Percentiles rank a stretch among this genome's conserved stretches.
These are phyloP conservation scores for Cryphonectria naterciae DNA, from an alignment of 2,329 filamentous ascomycete genomes.

Conservation along the genomic window DNA sequence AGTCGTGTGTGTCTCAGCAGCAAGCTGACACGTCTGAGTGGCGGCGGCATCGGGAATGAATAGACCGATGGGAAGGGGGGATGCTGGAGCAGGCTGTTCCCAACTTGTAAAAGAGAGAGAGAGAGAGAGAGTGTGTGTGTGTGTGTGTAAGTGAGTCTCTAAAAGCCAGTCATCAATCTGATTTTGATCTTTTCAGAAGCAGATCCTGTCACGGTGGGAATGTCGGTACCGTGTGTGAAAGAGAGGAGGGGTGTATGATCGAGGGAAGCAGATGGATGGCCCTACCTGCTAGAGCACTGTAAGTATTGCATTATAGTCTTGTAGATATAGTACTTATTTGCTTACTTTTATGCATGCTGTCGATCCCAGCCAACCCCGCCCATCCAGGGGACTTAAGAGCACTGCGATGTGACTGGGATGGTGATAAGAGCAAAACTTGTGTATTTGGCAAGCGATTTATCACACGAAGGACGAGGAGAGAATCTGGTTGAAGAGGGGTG, in stretches of 20 bases:
- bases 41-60: background rate
- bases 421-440: background rate
- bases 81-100: background rate
- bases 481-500: background rate
- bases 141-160: too few relatives aligned
- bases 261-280: too few relatives aligned
- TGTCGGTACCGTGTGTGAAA: background rate
- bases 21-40: background rate
- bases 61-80: background rate
- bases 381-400: background rate
- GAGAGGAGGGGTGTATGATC: background rate
- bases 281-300: too few relatives aligned
- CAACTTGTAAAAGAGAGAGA: background rate
- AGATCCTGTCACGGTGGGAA: background rate
- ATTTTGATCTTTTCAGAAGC: background rate
- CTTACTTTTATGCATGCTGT: background rate
- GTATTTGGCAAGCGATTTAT: background rate
- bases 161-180: background rate
- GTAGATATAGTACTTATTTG: background rate
- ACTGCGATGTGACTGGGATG: background rate
- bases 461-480: background rate
- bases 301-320: too few relatives aligned
- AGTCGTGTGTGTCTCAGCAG: slow-evolving; percentile 8
- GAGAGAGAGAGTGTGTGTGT: background rate
- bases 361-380: background rate